Evolutionary conservation across 305 asterid species (phyloP).

Genomic region (Lippia alba): DNA sequence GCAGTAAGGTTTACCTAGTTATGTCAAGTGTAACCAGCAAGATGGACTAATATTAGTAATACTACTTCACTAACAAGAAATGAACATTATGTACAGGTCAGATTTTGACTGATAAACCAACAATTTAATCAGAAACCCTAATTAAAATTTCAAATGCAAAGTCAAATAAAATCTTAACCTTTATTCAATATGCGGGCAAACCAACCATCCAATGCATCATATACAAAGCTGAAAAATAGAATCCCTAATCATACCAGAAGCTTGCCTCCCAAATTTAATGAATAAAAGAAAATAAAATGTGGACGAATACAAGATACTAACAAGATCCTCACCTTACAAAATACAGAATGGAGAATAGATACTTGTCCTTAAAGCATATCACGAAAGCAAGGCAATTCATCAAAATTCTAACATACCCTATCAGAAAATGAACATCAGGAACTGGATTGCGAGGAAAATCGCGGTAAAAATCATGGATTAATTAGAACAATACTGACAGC

Average conservation of each 20-base stretch:
- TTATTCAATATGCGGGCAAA: constrained; percentile 95
- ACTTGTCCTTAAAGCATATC: constrained; percentile 81
- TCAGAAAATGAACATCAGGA: constrained; percentile 17
- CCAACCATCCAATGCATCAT: constrained; percentile 99
- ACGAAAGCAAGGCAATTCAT: constrained; percentile 94
- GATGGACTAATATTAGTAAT: constrained; percentile 25
- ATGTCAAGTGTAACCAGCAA: constrained; percentile 22
- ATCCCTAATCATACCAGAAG: constrained; percentile 28
- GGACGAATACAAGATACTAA: background rate
- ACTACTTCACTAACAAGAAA: constrained; percentile 24
- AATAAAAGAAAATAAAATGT: background rate
- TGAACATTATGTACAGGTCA: constrained; percentile 17
- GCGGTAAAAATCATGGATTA: constrained; percentile 12
- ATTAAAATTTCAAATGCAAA: constrained; percentile 17
- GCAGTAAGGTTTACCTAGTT: constrained; percentile 27
- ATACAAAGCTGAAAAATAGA: constrained; percentile 70
- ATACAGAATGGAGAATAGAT: constrained; percentile 81
- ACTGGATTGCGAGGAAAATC: constrained; percentile 16
- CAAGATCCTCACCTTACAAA: constrained; percentile 62
- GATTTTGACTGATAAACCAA: constrained; percentile 11
- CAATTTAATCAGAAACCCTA: constrained; percentile 5
- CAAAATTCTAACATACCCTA: constrained; percentile 81
- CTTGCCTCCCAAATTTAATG: background rate
- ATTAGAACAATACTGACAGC: constrained; percentile 18
- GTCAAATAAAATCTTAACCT: constrained; percentile 59